A percentile compares a stretch with the other conserved stretches of the same genome.
These are phyloP conservation scores for Boletus fagicola DNA, from an alignment of 768 basidiomycete species.

Conservation along the genomic window DNA sequence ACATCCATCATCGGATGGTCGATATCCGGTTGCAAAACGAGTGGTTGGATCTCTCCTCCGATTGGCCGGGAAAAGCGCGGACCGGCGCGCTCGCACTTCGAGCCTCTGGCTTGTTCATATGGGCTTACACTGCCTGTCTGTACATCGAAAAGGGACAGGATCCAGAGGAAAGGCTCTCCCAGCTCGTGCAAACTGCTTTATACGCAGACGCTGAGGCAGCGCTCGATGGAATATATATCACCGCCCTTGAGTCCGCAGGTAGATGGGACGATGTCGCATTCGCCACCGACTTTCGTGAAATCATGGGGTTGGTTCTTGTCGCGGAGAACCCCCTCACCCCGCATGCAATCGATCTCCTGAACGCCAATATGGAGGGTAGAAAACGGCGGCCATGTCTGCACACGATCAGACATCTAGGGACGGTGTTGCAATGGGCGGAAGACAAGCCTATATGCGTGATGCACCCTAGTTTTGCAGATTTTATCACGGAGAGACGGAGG, in stretches of 20 bases:
- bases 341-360: conserved; percentile 27
- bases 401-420: conserved; percentile 28
- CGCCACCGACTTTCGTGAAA: conserved; percentile 31
- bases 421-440: conserved; percentile 29
- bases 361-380: conserved; percentile 10
- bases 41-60: conserved; percentile 24
- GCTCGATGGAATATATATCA: conserved; percentile 30
- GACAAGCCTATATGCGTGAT: conserved; percentile 30
- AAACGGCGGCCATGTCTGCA: conserved; percentile 30
- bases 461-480: conserved; percentile 37
- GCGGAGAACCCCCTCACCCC: conserved; percentile 29
- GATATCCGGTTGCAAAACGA: conserved; percentile 29
- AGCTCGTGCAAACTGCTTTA: conserved; percentile 21
- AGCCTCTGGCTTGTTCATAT: conserved; percentile 34
- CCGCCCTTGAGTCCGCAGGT: conserved; percentile 31
- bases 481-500: conserved; percentile 31
- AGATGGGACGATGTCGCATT: conserved; percentile 32
- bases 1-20: conserved; percentile 27
- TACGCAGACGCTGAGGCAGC: conserved; percentile 29
- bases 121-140: conserved; percentile 34
- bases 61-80: conserved; percentile 30
- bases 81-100: conserved; percentile 23
- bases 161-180: conserved; percentile 30
- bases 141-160: conserved; percentile 33
- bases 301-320: conserved; percentile 32